Conservation (phyloP, 2,329 filamentous ascomycete species). For the Rachicladosporium sp. region DNA sequence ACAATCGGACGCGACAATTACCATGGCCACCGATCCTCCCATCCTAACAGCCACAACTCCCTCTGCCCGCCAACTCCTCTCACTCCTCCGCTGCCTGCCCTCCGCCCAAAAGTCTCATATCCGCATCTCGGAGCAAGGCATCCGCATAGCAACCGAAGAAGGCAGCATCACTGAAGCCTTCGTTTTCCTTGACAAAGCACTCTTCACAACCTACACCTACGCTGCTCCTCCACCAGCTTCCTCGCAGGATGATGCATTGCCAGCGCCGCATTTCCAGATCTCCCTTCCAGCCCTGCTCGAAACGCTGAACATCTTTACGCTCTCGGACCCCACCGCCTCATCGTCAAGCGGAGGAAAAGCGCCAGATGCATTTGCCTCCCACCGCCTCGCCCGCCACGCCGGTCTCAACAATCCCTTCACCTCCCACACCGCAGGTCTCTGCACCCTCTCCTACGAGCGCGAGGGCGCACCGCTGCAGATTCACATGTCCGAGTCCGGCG, state of each 20-base stretch:
- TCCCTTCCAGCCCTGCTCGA: conserved; percentile 80
- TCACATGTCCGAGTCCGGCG: conserved; percentile 71
- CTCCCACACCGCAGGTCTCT: conserved; percentile 74
- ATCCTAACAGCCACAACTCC: conserved; percentile 66
- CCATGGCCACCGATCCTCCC: conserved; percentile 30
- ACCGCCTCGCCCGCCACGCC: conserved; percentile 25
- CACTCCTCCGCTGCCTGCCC: conserved; percentile 49
- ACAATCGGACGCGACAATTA: too few species aligned
- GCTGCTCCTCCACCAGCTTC: conserved; percentile 34
- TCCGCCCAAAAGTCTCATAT: conserved; percentile 49
- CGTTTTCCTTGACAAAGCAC: conserved; percentile 73
- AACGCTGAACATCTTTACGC: conserved; percentile 87
- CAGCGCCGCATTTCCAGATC: conserved; percentile 67
- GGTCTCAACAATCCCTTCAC: conserved; percentile 61
- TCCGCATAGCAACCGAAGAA: conserved; percentile 85
- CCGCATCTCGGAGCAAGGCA: conserved; percentile 74
- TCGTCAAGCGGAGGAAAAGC: conserved; percentile 11
- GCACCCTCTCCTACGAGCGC: conserved; percentile 64
- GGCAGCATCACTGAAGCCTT: conserved; percentile 79
- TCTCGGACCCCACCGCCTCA: conserved; percentile 33
- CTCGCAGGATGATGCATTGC: conserved; percentile 25
- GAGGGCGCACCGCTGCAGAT: conserved; percentile 71
- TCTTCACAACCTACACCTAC: conserved; percentile 78
- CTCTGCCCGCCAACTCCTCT: conserved; percentile 64
- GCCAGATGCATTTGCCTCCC: conserved; percentile 19